Conservation (phyloP, 2,329 filamentous ascomycete genomes). For the Alternaria sp. region DNA sequence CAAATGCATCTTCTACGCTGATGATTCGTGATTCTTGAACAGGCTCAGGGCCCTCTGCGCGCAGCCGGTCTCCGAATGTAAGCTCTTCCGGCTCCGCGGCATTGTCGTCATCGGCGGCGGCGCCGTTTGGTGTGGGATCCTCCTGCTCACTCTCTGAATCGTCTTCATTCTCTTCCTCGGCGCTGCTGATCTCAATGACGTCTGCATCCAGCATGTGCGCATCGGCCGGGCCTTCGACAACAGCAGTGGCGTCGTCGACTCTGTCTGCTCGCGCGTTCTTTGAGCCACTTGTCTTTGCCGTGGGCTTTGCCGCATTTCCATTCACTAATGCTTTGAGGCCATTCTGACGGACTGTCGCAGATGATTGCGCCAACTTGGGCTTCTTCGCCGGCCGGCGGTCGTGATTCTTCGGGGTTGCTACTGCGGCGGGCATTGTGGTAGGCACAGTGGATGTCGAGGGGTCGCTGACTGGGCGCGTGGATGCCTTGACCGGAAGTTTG, state of each 20-base stretch:
- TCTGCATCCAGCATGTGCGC: constrained; percentile 50
- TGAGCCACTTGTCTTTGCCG: constrained; percentile 62
- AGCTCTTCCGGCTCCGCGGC: constrained; percentile 62
- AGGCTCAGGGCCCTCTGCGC: constrained; percentile 61
- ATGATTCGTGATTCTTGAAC: constrained; percentile 61
- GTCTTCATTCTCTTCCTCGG: constrained; percentile 52
- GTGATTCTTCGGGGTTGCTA: constrained; percentile 35
- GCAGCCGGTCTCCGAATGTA: constrained; percentile 87
- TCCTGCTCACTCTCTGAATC: constrained; percentile 40
- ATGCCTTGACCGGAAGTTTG: constrained; percentile 3
- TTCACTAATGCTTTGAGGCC: constrained; percentile 47
- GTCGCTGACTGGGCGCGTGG: neutral
- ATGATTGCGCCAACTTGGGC: constrained; percentile 44
- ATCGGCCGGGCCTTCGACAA: constrained; percentile 59
- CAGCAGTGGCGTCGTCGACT: constrained; percentile 66
- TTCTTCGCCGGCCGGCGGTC: constrained; percentile 50
- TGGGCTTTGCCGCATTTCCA: constrained; percentile 47
- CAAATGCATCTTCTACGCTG: constrained; percentile 71
- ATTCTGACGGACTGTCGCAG: constrained; percentile 31
- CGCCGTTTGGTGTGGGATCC: constrained; percentile 26
- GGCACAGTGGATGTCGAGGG: neutral
- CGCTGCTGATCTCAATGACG: constrained; percentile 60
- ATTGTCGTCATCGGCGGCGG: constrained; percentile 41
- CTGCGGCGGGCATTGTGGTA: constrained; percentile 43
- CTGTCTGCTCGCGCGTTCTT: constrained; percentile 60